phyloP scores from a whole-genome alignment of 2,329 filamentous ascomycete species.

The Ophiostoma perfectum region DNA sequence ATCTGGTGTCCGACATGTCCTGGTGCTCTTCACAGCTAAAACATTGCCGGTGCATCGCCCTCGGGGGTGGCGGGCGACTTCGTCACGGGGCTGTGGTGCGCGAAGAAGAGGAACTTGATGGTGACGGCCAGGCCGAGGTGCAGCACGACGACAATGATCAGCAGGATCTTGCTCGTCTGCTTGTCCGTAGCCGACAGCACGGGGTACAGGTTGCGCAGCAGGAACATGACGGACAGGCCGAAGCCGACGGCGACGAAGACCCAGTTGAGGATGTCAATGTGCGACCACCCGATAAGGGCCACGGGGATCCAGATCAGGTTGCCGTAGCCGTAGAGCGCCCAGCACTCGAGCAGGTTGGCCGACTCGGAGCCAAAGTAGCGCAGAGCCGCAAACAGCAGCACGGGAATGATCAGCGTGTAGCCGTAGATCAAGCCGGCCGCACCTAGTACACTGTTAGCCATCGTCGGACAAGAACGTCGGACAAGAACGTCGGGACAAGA shows the following conservation, averaged over 20 bases:
- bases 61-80: conserved; percentile 9
- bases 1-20: neutral
- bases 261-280: conserved; percentile 82
- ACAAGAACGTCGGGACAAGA: too few relatives aligned
- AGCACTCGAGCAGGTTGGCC: conserved; percentile 90
- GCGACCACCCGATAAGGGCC: conserved; percentile 84
- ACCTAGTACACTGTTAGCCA: neutral
- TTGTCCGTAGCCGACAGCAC: conserved; percentile 88
- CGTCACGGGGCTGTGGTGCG: conserved; percentile 56
- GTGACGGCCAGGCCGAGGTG: conserved; percentile 88
- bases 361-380: conserved; percentile 94
- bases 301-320: conserved; percentile 98
- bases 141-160: conserved; percentile 75
- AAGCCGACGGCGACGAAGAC: conserved; percentile 86
- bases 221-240: conserved; percentile 72
- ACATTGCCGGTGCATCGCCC: conserved; percentile 16
- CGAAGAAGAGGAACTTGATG: conserved; percentile 97
- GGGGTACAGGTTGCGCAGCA: conserved; percentile 82
- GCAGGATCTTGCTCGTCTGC: conserved; percentile 81
- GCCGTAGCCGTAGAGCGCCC: conserved; percentile 90
- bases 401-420: conserved; percentile 82
- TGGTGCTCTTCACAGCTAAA: neutral
- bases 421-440: conserved; percentile 92
- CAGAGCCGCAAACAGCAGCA: conserved; percentile 78
- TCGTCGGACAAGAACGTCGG: too few relatives aligned